Evolutionary conservation across 1,139 yeast genomes (phyloP).

Genomic region (Yamadazyma sp.): DNA sequence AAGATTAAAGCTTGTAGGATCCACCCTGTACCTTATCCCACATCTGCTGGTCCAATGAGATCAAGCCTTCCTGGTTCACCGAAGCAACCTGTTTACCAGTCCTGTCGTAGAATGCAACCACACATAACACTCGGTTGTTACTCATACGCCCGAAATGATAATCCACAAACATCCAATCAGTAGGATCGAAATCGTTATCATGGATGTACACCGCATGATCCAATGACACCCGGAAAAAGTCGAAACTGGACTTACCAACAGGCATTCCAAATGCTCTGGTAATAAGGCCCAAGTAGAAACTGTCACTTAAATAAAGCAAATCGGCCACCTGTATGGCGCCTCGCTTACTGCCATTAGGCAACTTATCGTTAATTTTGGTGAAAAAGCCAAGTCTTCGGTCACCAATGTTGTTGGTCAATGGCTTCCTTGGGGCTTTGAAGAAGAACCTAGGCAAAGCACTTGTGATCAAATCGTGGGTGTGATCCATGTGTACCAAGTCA

Average conservation of each 20-base stretch:
- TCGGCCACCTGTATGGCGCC: constrained; percentile 20
- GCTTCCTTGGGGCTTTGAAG: constrained; percentile 15
- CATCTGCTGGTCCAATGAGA: constrained; percentile 23
- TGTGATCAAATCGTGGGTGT: constrained; percentile 26
- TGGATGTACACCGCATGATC: constrained; percentile 53
- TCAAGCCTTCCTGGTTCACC: constrained; percentile 39
- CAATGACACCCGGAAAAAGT: constrained; percentile 40
- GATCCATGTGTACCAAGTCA: constrained; percentile 16
- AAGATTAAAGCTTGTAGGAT: constrained; percentile 13
- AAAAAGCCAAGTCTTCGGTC: constrained; percentile 34
- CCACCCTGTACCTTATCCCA: constrained; percentile 11
- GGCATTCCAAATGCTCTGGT: constrained; percentile 26
- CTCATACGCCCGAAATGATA: constrained; percentile 34
- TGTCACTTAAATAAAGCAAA: constrained; percentile 31
- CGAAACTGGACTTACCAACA: constrained; percentile 16
- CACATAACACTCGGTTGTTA: constrained; percentile 40
- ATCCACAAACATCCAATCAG: constrained; percentile 51
- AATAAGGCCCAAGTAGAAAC: constrained; percentile 31
- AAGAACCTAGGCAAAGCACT: constrained; percentile 29
- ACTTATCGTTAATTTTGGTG: constrained; percentile 27
- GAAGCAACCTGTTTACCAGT: constrained; percentile 37
- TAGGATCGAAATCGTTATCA: constrained; percentile 50
- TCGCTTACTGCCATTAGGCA: constrained; percentile 10
- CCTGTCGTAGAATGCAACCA: constrained; percentile 31
- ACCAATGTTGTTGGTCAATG: constrained; percentile 20